Evolutionary conservation across 208 protist species (phyloP), one percentile per base, ranked within the genome.

Genomic region (Acanthamoeba quina): DNA sequence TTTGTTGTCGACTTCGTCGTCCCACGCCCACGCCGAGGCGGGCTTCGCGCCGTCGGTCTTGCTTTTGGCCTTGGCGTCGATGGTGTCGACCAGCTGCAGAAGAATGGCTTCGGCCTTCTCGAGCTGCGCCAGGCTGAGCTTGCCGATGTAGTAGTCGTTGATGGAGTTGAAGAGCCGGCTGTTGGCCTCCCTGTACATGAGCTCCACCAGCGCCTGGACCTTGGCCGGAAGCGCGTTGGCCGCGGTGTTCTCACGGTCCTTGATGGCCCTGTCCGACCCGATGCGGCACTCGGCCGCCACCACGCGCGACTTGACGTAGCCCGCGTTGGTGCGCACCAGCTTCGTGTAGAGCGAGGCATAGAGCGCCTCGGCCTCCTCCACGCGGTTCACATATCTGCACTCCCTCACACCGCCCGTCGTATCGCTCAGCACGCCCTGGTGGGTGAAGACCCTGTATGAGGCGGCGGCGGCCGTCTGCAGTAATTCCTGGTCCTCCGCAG

Each of bases 281-380:
- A 58, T 66, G 80, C 19, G 49, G 52, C 80, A 66, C n/a, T 64
- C 56, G 80, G 80, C 10, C 2, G 31, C 15, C 5, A 58, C 74
- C 80, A 66, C 56, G 24, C 80, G 56, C 47, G 80, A 31, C 80
- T 89, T 89, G 80, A 68, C 52, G 47, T 41, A 89, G 49, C 80
- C 80, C n/a, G 56, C 9, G 26, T 41, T 58, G 34, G 24, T 47
- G 19, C 52, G 56, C 1, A 66, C 80, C 15, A 89, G 56, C 52
- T 68, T 68, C 17, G 80, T 66, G 54, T 66, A 89, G 29, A 89
- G 19, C 0, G 80, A 58, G 13, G 80, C 56, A 31, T 89, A 89
- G 21, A 89, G 47, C 52, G 80, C 11, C 56, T 89, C 54, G n/a
- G 80, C 80, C 31, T 89, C 80, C 13, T 89, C 80, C 80, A 89